phyloP scores from a whole-genome alignment of 192 early-diverging fungal species.

The Hyaloraphidium curvatum region DNA sequence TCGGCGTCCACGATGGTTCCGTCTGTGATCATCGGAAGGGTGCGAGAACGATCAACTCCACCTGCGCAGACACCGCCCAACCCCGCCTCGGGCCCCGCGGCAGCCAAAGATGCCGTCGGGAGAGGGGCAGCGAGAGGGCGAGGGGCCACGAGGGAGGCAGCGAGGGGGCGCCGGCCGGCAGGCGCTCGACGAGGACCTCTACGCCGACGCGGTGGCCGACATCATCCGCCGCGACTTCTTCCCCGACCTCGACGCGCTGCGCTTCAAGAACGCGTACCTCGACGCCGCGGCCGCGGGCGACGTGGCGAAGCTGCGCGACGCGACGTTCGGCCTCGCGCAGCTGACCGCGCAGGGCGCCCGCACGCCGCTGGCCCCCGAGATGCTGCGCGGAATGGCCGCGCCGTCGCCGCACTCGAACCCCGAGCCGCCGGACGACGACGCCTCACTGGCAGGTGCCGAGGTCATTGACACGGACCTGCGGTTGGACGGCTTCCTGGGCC shows the following conservation, averaged over 20 bases:
- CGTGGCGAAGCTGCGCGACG: not conserved
- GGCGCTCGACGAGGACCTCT: slow-evolving; percentile 67
- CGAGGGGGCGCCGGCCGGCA: too few species aligned
- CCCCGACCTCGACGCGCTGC: slow-evolving; percentile 38
- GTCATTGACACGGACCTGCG: slow-evolving; percentile 32
- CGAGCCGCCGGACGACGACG: too few species aligned
- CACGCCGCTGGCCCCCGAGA: not conserved
- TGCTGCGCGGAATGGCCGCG: not conserved
- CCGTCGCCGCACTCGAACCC: too few species aligned
- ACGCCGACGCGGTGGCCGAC: slow-evolving; percentile 45
- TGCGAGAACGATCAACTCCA: too few species aligned
- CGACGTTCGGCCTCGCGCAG: not conserved
- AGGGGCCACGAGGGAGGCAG: too few species aligned
- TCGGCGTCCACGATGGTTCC: too few species aligned
- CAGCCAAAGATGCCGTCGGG: too few species aligned
- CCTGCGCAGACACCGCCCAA: too few species aligned
- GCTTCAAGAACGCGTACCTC: slow-evolving; percentile 30
- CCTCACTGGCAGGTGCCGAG: too few species aligned
- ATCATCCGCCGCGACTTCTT: slow-evolving; percentile 76
- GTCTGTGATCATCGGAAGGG: too few species aligned
- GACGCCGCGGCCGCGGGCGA: slow-evolving; percentile 28
- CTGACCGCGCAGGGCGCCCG: not conserved
- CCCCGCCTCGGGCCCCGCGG: too few species aligned
- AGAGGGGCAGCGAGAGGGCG: too few species aligned
- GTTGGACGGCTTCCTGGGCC: slow-evolving; percentile 49